Percentiles rank a stretch among this genome's conserved stretches.
phyloP scores from a whole-genome alignment of 352 stramenopile species.

The Globisporangium cederbergense region DNA sequence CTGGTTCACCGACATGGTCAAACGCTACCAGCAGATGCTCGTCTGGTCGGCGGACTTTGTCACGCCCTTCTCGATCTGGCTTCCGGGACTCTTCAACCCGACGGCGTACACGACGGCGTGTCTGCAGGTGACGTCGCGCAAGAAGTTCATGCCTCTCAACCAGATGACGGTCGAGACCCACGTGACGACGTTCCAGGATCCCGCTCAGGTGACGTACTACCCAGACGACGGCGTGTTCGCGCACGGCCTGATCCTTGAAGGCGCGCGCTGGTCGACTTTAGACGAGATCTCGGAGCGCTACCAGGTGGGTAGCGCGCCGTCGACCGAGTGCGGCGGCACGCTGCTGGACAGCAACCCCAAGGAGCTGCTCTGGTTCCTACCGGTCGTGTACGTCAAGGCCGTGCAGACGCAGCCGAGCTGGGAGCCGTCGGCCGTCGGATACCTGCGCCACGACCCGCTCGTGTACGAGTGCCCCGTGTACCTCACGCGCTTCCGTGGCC shows the following conservation, averaged over 20 bases:
- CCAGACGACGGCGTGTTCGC: conserved; percentile 93
- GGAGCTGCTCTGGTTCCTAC: conserved; percentile 92
- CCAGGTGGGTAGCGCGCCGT: conserved; percentile 74
- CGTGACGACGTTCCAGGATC: conserved; percentile 91
- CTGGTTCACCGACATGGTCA: conserved; percentile 93
- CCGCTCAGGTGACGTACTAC: conserved; percentile 74
- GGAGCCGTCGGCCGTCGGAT: conserved; percentile 95
- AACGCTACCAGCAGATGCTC: conserved; percentile 88
- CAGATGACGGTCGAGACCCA: conserved; percentile 96
- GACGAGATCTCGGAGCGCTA: conserved; percentile 90
- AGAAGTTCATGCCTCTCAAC: conserved; percentile 91
- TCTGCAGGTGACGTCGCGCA: conserved; percentile 93
- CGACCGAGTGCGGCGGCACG: conserved; percentile 84
- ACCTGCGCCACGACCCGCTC: conserved; percentile 89
- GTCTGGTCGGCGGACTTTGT: conserved; percentile 90
- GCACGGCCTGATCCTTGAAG: conserved; percentile 96
- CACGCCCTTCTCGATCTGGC: conserved; percentile 93
- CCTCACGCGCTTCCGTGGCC: conserved; percentile 94
- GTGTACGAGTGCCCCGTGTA: conserved; percentile 97
- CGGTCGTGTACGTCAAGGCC: conserved; percentile 95
- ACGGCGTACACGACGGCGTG: conserved; percentile 95
- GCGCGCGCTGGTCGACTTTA: conserved; percentile 88
- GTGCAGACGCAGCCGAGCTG: conserved; percentile 91
- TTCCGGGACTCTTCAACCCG: conserved; percentile 95
- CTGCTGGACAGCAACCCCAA: conserved; percentile 95